Evolutionary conservation across 768 basidiomycete genomes (phyloP).

Genomic region (Tulasnella sp.): DNA sequence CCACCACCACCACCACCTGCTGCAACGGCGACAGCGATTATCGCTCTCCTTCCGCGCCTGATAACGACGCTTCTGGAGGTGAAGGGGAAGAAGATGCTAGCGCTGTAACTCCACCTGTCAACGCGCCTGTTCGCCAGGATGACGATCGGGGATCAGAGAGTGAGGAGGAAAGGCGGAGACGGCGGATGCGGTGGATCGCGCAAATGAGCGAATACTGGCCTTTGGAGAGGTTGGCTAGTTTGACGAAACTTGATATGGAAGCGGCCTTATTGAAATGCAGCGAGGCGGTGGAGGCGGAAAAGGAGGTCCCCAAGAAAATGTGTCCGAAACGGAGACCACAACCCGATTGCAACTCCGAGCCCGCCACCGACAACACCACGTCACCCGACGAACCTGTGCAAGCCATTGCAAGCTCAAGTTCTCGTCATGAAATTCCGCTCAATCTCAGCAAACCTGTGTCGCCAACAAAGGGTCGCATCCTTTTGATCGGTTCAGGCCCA

Average conservation of each 20-base stretch:
- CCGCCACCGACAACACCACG: background rate
- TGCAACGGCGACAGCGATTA: background rate
- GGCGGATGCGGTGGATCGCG: constrained; percentile 87
- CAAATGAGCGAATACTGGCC: constrained; percentile 98
- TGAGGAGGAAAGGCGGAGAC: constrained; percentile 34
- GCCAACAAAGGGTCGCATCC: constrained; percentile 54
- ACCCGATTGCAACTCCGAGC: background rate
- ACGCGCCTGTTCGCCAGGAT: constrained; percentile 23
- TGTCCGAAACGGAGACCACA: background rate
- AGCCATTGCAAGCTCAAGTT: background rate
- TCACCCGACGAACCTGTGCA: background rate
- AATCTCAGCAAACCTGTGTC: constrained; percentile 27
- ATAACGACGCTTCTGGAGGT: constrained; percentile 35
- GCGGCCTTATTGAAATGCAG: constrained; percentile 38
- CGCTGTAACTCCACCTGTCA: constrained; percentile 28
- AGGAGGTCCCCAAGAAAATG: constrained; percentile 6
- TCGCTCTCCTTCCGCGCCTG: constrained; percentile 23
- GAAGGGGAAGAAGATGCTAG: constrained; percentile 28
- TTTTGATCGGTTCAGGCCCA: constrained; percentile 90
- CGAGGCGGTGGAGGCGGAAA: background rate
- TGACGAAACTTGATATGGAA: constrained; percentile 62
- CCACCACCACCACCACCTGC: background rate
- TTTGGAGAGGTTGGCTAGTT: constrained; percentile 58
- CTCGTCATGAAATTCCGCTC: constrained; percentile 22
- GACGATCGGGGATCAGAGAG: constrained; percentile 3